Evolutionary conservation across 805 yeast genomes (phyloP).

Genomic region (Yarrowia sp.): DNA sequence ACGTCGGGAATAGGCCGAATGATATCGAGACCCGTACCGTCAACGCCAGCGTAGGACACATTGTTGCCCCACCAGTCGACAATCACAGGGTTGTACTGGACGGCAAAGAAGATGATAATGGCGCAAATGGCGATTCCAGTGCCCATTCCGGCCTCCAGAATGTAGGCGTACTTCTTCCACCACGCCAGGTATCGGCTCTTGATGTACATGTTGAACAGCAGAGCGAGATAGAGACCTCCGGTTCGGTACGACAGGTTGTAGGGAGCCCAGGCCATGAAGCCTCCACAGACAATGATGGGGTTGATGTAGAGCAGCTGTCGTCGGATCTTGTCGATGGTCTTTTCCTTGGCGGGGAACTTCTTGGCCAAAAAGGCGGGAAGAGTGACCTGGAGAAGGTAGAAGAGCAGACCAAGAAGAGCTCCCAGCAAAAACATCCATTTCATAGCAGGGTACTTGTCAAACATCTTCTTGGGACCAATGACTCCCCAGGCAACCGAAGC

Average conservation of each 20-base stretch:
- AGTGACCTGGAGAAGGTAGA: slow-evolving; percentile 1
- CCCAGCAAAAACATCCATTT: slow-evolving; percentile 32
- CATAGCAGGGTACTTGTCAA: slow-evolving; percentile 35
- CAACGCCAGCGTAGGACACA: not conserved
- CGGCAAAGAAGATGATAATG: slow-evolving; percentile 20
- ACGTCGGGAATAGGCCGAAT: not conserved
- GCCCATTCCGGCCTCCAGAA: slow-evolving; percentile 16
- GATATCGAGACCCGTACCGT: not conserved
- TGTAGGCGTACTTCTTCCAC: slow-evolving; percentile 23
- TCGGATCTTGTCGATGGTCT: slow-evolving; percentile 9
- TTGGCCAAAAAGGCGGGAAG: slow-evolving; percentile 29
- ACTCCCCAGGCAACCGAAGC: slow-evolving; percentile 48
- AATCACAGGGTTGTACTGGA: slow-evolving; percentile 1
- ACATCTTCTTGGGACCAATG: slow-evolving; percentile 50
- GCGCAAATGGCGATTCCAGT: slow-evolving; percentile 12
- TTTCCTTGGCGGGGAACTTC: not conserved
- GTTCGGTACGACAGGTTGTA: slow-evolving; percentile 21
- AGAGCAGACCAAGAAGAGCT: slow-evolving; percentile 31
- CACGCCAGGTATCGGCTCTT: slow-evolving; percentile 14
- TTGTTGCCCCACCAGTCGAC: slow-evolving; percentile 12
- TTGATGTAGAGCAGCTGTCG: slow-evolving; percentile 13
- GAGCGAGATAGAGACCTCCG: slow-evolving; percentile 6
- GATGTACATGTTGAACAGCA: not conserved
- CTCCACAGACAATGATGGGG: slow-evolving; percentile 13
- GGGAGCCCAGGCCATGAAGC: slow-evolving; percentile 14